A percentile compares a stretch with the other conserved stretches of the same genome.
These are phyloP conservation scores for Penicillium flavigenum DNA, from an alignment of 495 filamentous ascomycete genomes.

Conservation along the genomic window DNA sequence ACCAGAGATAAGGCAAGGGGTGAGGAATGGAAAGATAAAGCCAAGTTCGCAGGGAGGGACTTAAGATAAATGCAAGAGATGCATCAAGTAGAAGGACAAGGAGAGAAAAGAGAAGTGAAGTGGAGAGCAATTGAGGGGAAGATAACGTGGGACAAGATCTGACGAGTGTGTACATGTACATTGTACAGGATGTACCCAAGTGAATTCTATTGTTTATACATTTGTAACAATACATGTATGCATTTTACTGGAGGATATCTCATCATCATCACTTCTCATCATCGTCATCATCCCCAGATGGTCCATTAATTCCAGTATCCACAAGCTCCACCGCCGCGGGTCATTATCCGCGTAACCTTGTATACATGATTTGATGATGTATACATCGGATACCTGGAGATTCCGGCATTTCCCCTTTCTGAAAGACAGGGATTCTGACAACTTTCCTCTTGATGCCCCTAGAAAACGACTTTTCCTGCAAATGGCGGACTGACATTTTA, in stretches of 20 bases:
- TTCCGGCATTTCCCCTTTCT: not conserved
- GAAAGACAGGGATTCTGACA: conserved; percentile 12
- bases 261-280: conserved; percentile 28
- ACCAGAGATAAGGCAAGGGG: conserved; percentile 11
- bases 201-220: not conserved
- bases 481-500: not conserved
- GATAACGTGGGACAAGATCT: conserved; percentile 11
- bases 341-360: conserved; percentile 4
- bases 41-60: not conserved
- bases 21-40: conserved; percentile 3
- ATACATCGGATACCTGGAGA: not conserved
- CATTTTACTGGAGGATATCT: conserved; percentile 1
- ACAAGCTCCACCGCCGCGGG: conserved; percentile 10
- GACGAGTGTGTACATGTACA: not conserved
- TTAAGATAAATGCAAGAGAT: not conserved
- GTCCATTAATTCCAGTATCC: conserved; percentile 9
- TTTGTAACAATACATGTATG: not conserved
- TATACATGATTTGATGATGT: not conserved
- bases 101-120: conserved; percentile 3
- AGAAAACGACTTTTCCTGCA: not conserved
- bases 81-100: not conserved
- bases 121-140: conserved; percentile 13
- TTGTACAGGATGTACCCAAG: not conserved
- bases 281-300: conserved; percentile 18
- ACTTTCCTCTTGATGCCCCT: not conserved